Evolutionary conservation across 2,329 filamentous ascomycete genomes (phyloP), one percentile per base, ranked within the genome.

Genomic region (Xylaria sp.): DNA sequence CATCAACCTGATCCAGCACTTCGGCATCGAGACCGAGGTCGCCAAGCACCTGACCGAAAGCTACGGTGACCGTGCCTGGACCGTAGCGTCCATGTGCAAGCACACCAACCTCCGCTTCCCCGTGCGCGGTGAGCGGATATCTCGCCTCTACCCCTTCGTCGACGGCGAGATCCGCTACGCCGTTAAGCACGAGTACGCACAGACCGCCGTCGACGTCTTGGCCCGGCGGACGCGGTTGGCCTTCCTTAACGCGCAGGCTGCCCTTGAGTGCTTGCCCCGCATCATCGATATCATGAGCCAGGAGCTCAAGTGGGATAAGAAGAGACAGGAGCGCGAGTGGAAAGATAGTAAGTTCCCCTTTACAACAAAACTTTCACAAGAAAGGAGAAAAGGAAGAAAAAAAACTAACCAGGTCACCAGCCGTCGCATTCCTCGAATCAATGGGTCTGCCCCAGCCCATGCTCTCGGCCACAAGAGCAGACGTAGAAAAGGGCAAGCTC

Each of bases 1-100:
- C 78, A 96, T 97, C 80, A 92, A 93, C 75, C 79, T 97, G 42
- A 94, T 96, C 71, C 92, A 97, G 75, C 90, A 96, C 76, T 96
- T 91, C 71, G 91, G 91, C 64, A 78, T 97, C 59, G 92, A 96
- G 75, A 96, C 91, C 16, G 91, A 96, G 68, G 90, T 97, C 18
- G 92, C 92, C 50, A 90, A 91, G 76, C 92, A 97, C 75, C 81
- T 97, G 39, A 89, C 88, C 11, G 84, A 89, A 70, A 90, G 90
- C 59, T 97, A 97, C 72, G 92, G 93, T 66, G 92, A 97, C 75
- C 86, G 92, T 59, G 91, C 92, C 18, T 97, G 92, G 92, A 88
- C 89, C 13, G 91, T 97, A 19, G 92, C 90, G 7, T 84, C 90
- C 1, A 80, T 97, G 52, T 93, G 89, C 67, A 80, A 83, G 13